Evolutionary conservation across 257 asterid genomes (phyloP).

Genomic region (Solanum ossicruentum): DNA sequence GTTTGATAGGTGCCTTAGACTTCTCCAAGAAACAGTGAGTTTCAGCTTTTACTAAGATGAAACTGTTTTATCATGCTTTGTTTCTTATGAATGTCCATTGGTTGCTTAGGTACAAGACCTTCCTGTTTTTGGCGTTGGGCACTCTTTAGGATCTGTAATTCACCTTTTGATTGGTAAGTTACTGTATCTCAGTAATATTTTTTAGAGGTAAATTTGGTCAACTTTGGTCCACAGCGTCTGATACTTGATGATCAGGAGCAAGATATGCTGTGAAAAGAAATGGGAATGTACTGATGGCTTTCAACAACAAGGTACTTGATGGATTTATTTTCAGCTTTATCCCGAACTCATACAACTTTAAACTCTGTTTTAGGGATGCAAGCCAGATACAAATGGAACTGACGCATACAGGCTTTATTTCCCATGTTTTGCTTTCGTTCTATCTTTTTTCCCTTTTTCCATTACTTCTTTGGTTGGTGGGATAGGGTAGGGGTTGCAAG

Average conservation of each 20-base stretch:
- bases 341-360: not conserved
- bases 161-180: constrained; percentile 80
- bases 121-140: constrained; percentile 87
- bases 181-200: not conserved
- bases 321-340: not conserved
- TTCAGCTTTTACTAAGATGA: constrained; percentile 3
- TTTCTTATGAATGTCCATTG: constrained; percentile 6
- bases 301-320: constrained; percentile 66
- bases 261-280: constrained; percentile 86
- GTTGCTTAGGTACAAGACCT: constrained; percentile 52
- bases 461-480: not conserved
- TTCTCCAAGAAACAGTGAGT: constrained; percentile 61
- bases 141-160: constrained; percentile 83
- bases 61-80: not conserved
- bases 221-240: constrained; percentile 2
- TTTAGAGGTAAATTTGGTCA: not conserved
- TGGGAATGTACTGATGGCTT: constrained; percentile 82
- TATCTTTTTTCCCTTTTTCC: not conserved
- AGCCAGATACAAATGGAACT: not conserved
- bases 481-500: not conserved
- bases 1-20: constrained; percentile 72
- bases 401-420: not conserved
- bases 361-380: not conserved
- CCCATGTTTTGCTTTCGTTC: not conserved
- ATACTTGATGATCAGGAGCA: constrained; percentile 50